phyloP scores from a whole-genome alignment of 2,329 filamentous ascomycete genomes.

The Hymenoscyphus linearis region DNA sequence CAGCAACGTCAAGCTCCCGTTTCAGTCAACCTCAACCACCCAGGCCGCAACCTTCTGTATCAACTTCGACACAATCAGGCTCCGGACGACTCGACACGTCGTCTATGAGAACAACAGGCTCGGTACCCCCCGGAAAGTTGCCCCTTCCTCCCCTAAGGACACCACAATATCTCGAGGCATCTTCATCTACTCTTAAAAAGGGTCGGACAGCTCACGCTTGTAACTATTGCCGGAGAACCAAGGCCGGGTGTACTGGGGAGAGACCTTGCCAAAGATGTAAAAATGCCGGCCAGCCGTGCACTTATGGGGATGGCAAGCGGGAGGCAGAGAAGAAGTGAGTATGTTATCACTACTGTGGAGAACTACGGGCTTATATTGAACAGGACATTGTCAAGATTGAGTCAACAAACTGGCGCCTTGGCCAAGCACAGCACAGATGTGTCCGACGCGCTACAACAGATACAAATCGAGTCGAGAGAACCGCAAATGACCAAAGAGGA shows the following conservation, averaged over 20 bases:
- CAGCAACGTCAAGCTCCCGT: neutral
- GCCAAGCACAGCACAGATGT: conserved; percentile 20
- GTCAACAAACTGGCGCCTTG: conserved; percentile 15
- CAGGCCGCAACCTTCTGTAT: neutral
- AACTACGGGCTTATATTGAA: conserved; percentile 2
- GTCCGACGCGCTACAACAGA: conserved; percentile 17
- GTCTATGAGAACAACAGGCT: neutral
- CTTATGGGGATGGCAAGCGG: conserved; percentile 29
- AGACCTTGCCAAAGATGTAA: conserved; percentile 32
- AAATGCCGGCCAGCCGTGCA: conserved; percentile 18
- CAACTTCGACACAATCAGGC: neutral
- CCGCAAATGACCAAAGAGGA: conserved; percentile 13
- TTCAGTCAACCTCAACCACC: neutral
- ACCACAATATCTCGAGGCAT: conserved; percentile 7
- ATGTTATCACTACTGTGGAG: neutral
- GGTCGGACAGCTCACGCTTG: conserved; percentile 32
- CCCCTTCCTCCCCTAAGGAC: conserved; percentile 20
- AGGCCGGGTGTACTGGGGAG: conserved; percentile 34
- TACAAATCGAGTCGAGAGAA: conserved; percentile 16
- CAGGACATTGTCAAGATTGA: conserved; percentile 21
- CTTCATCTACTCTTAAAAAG: conserved; percentile 15
- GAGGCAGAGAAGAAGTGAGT: conserved; percentile 25
- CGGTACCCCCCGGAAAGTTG: conserved; percentile 19
- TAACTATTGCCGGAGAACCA: conserved; percentile 32
- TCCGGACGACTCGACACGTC: neutral